A percentile compares a stretch with the other conserved stretches of the same genome.
phyloP scores from a whole-genome alignment of 1,284 basidiomycete genomes.

The Trichosporon ovoides region DNA sequence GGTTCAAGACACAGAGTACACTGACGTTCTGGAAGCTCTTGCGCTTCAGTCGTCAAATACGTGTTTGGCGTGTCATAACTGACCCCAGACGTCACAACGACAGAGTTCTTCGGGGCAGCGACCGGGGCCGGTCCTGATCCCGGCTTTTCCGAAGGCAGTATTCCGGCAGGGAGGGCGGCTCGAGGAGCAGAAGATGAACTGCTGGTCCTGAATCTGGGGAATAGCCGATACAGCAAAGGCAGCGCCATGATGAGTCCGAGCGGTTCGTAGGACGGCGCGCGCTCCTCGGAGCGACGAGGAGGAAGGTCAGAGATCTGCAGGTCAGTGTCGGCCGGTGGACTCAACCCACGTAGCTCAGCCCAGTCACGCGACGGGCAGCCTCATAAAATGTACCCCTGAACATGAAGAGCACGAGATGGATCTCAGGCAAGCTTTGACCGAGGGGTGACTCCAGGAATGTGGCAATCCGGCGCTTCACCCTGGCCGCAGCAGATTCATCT shows the following conservation, averaged over 20 bases:
- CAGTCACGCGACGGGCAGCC: slow-evolving; percentile 63
- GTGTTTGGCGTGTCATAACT: slow-evolving; percentile 38
- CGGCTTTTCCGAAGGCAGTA: slow-evolving; percentile 9
- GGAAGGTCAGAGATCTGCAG: slow-evolving; percentile 62
- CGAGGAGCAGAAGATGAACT: neutral
- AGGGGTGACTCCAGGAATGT: slow-evolving; percentile 34
- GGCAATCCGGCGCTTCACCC: slow-evolving; percentile 18
- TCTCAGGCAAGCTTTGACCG: slow-evolving; percentile 52
- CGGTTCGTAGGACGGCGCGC: slow-evolving; percentile 76
- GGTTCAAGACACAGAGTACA: slow-evolving; percentile 85
- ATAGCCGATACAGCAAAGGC: slow-evolving; percentile 61
- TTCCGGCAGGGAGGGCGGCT: neutral
- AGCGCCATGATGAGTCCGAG: slow-evolving; percentile 69
- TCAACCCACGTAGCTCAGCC: slow-evolving; percentile 63
- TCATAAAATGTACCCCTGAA: slow-evolving; percentile 73
- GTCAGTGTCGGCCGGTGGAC: neutral
- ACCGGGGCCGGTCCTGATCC: slow-evolving; percentile 11
- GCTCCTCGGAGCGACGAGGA: slow-evolving; percentile 61
- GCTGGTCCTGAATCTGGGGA: slow-evolving; percentile 16
- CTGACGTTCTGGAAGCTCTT: slow-evolving; percentile 59
- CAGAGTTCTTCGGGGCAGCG: slow-evolving; percentile 30
- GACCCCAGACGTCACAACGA: slow-evolving; percentile 51
- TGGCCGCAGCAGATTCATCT: slow-evolving; percentile 9
- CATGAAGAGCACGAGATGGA: slow-evolving; percentile 78
- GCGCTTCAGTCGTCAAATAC: slow-evolving; percentile 34